Conservation (phyloP, 441 rosid species). For the Corymbia calophylla region DNA sequence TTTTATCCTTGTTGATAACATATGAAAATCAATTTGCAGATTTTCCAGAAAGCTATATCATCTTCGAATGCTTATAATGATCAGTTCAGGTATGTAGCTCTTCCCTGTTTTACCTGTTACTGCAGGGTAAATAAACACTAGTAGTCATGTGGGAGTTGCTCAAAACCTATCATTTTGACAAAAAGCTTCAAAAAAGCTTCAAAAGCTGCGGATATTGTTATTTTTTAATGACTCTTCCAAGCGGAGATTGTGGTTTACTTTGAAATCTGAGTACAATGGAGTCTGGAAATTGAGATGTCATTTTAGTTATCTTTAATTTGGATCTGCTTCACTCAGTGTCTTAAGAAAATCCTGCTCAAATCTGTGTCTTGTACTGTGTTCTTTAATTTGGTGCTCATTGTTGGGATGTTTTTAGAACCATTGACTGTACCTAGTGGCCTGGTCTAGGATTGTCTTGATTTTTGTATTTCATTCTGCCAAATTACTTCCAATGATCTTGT, state of each 20-base stretch:
- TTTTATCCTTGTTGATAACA: conserved; percentile 3
- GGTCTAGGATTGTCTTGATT: neutral
- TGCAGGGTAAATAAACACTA: neutral
- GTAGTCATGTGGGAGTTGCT: neutral
- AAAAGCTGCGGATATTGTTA: neutral
- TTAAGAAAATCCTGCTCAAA: neutral
- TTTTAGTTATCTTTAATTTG: neutral
- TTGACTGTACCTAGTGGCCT: neutral
- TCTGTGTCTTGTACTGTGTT: neutral
- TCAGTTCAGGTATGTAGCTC: conserved; percentile 72
- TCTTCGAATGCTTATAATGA: conserved; percentile 95
- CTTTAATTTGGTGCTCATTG: neutral
- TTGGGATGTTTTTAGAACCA: neutral
- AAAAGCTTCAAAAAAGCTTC: neutral
- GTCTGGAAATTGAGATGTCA: neutral
- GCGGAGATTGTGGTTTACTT: neutral
- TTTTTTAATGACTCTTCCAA: neutral
- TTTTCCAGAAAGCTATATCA: conserved; percentile 96
- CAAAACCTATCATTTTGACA: neutral
- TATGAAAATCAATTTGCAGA: conserved; percentile 40
- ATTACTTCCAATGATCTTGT: neutral
- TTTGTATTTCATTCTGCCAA: neutral
- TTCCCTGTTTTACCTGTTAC: neutral
- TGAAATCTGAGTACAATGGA: neutral
- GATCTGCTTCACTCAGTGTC: neutral